Percentiles rank a stretch among this genome's conserved stretches.
Evolutionary conservation across 75 land plant species (phyloP).

Genomic region (Ceratopteris richardii): DNA sequence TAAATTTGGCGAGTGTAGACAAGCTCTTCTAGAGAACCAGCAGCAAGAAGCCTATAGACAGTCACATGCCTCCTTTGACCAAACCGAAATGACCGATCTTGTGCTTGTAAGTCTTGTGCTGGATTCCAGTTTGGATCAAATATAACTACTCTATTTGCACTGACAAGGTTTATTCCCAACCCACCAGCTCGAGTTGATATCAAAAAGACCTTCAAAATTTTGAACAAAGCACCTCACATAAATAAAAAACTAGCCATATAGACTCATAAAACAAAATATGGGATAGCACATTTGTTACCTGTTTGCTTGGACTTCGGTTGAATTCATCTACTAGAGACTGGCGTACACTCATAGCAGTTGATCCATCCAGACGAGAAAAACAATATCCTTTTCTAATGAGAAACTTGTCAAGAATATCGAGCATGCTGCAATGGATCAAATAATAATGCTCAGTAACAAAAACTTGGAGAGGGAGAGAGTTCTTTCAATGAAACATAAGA

Average conservation of each 20-base stretch:
- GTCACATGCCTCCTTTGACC: conserved; percentile 88
- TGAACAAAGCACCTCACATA: conserved; percentile 6
- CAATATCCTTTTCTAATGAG: conserved; percentile 83
- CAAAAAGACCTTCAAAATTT: conserved; percentile 60
- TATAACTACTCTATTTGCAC: conserved; percentile 94
- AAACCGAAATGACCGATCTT: conserved; percentile 89
- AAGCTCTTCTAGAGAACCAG: conserved; percentile 94
- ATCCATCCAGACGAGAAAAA: conserved; percentile 89
- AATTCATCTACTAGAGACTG: conserved; percentile 89
- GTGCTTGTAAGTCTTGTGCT: conserved; percentile 86
- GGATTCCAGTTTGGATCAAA: conserved; percentile 99
- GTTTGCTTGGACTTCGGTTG: conserved; percentile 91
- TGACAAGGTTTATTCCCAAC: conserved; percentile 83
- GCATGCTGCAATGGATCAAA: conserved; percentile 52
- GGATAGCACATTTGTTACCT: conserved; percentile 28
- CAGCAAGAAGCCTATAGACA: conserved; percentile 86
- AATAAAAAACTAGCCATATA: too few relatives aligned
- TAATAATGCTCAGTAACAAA: conserved; percentile 1
- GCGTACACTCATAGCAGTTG: conserved; percentile 75
- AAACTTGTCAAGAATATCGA: conserved; percentile 87
- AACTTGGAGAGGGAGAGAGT: background rate
- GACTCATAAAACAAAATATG: too few relatives aligned
- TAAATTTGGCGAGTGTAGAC: conserved; percentile 85
- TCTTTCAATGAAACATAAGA: too few relatives aligned
- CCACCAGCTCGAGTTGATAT: conserved; percentile 96